Conservation (phyloP, 2,329 filamentous ascomycete genomes). For the Arthrobotrys sphaeroides region DNA sequence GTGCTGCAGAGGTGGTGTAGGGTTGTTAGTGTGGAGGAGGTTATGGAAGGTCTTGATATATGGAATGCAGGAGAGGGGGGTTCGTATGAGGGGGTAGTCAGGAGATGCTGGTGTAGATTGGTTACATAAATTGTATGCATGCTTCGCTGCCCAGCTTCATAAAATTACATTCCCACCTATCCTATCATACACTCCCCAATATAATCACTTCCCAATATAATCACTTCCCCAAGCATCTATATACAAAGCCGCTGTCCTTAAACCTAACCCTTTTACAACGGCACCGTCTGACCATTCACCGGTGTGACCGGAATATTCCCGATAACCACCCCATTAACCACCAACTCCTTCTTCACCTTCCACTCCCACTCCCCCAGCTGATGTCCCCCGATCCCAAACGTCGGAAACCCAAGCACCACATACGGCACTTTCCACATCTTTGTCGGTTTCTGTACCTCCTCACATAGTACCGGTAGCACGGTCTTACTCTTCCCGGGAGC, state of each 20-base stretch:
- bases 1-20: slow-evolving; percentile 35
- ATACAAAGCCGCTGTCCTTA: background rate
- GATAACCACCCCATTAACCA: slow-evolving; percentile 19
- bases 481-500: slow-evolving; percentile 46
- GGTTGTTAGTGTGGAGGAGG: background rate
- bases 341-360: slow-evolving; percentile 43
- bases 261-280: background rate
- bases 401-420: slow-evolving; percentile 19
- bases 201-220: too few species aligned
- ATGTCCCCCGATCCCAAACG: slow-evolving; percentile 20
- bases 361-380: slow-evolving; percentile 45
- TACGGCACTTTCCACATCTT: slow-evolving; percentile 41
- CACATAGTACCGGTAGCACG: slow-evolving; percentile 40
- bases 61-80: background rate
- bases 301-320: slow-evolving; percentile 10
- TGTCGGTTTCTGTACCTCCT: background rate
- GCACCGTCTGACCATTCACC: slow-evolving; percentile 3
- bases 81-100: slow-evolving; percentile 3
- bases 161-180: background rate
- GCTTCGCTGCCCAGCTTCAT: too few species aligned
- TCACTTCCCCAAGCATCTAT: too few species aligned
- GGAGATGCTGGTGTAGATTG: slow-evolving; percentile 31
- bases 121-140: too few species aligned
- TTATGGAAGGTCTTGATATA: background rate
- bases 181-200: slow-evolving; percentile 9